A percentile compares a stretch with the other conserved stretches of the same genome.
phyloP scores from a whole-genome alignment of 2,329 filamentous ascomycete species.

The Colletotrichum musae region DNA sequence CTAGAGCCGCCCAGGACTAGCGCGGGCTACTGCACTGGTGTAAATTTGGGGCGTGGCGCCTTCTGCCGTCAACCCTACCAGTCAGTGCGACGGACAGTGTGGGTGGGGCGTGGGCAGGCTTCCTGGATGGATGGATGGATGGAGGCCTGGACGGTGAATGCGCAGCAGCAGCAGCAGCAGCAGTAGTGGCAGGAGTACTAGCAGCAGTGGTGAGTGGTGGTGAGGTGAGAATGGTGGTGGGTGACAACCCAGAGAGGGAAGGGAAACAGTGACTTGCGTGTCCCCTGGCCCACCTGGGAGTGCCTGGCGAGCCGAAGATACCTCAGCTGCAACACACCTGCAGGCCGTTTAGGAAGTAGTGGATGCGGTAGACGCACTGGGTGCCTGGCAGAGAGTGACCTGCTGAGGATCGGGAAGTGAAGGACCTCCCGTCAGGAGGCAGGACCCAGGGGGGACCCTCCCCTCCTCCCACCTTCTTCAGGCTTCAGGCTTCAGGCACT shows the following conservation, averaged over 20 bases:
- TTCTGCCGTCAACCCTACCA: conserved; percentile 38
- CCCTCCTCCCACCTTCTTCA: too few relatives aligned
- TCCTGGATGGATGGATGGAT: conserved; percentile 21
- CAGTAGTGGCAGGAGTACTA: neutral
- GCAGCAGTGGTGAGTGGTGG: neutral
- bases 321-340: conserved; percentile 8
- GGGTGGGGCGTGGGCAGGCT: conserved; percentile 26
- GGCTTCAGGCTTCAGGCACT: conserved; percentile 9
- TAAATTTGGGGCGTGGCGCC: conserved; percentile 42
- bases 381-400: conserved; percentile 20
- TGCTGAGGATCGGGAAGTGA: neutral
- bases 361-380: conserved; percentile 1
- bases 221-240: too few relatives aligned
- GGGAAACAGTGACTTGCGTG: conserved; percentile 15
- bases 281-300: conserved; percentile 24
- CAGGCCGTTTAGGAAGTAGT: neutral
- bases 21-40: conserved; percentile 28
- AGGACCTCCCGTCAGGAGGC: neutral
- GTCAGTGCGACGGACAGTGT: conserved; percentile 36
- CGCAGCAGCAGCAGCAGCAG: conserved; percentile 9
- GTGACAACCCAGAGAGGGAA: too few relatives aligned
- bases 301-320: conserved; percentile 12
- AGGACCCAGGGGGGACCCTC: neutral
- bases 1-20: conserved; percentile 37
- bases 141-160: conserved; percentile 21